phyloP scores from a whole-genome alignment of 371 early-diverging fungal species.

The Catenaria anguillulae region DNA sequence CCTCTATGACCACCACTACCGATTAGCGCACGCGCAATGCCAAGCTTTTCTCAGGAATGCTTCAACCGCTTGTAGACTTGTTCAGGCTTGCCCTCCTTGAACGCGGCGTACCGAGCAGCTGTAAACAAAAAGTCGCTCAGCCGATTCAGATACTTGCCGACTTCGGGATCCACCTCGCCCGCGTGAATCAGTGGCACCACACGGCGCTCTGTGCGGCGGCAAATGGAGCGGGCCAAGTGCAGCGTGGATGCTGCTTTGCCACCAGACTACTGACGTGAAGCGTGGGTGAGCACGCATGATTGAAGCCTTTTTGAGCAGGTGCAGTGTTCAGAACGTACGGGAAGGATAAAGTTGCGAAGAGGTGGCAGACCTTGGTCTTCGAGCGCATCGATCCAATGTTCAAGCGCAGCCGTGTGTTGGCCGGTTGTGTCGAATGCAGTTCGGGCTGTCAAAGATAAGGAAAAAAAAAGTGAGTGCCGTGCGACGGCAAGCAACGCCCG shows the following conservation, averaged over 20 bases:
- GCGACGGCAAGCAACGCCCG: no score
- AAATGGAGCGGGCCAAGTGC: slow-evolving; percentile 56
- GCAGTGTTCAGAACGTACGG: slow-evolving; percentile 20
- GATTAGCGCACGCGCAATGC: no score
- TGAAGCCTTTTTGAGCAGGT: no score
- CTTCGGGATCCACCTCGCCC: slow-evolving; percentile 39
- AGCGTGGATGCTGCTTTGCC: slow-evolving; percentile 49
- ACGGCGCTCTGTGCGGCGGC: slow-evolving; percentile 72
- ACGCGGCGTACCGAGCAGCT: slow-evolving; percentile 65
- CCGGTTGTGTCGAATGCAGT: slow-evolving; percentile 64
- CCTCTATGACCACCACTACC: no score
- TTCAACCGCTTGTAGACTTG: slow-evolving; percentile 37
- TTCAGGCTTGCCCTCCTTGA: slow-evolving; percentile 46
- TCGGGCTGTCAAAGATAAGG: slow-evolving; percentile 19
- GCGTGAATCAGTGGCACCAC: slow-evolving; percentile 58
- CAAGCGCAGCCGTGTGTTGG: slow-evolving; percentile 41
- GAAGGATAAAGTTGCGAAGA: slow-evolving; percentile 71
- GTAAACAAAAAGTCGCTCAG: slow-evolving; percentile 81
- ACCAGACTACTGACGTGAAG: slow-evolving; percentile 36
- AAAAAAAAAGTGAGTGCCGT: no score
- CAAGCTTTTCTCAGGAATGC: no score
- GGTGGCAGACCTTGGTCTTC: slow-evolving; percentile 50
- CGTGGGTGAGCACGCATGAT: neutral
- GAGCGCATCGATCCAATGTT: slow-evolving; percentile 70
- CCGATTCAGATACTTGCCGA: slow-evolving; percentile 57